A percentile compares a stretch with the other conserved stretches of the same genome.
Evolutionary conservation across 352 stramenopile genomes (phyloP).

Genomic region (Phytophthora brassicae): DNA sequence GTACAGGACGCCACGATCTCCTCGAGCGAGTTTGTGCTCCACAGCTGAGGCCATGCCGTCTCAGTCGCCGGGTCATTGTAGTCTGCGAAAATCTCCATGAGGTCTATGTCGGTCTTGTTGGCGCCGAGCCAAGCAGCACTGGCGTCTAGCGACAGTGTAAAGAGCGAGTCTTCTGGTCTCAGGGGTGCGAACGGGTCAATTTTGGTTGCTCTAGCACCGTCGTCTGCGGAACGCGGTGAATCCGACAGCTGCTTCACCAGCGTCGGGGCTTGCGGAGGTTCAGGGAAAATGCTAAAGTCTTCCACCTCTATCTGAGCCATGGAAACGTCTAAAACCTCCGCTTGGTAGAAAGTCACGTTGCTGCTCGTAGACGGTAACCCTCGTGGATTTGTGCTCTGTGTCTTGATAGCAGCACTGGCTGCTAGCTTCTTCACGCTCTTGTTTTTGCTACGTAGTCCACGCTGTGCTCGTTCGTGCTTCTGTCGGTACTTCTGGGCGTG

Average conservation of each 20-base stretch:
- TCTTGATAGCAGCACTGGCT: background rate
- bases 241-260: conserved; percentile 31
- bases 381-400: conserved; percentile 1
- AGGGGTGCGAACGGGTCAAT: conserved; percentile 30
- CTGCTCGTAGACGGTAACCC: background rate
- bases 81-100: conserved; percentile 52
- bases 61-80: conserved; percentile 42
- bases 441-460: conserved; percentile 46
- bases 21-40: conserved; percentile 58
- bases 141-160: conserved; percentile 20
- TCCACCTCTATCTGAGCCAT: conserved; percentile 8
- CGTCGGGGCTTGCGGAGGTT: conserved; percentile 3
- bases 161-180: conserved; percentile 26
- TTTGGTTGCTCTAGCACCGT: conserved; percentile 2
- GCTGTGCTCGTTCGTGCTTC: conserved; percentile 64
- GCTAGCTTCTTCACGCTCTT: conserved; percentile 24
- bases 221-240: conserved; percentile 41
- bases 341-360: background rate
- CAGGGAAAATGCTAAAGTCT: conserved; percentile 15
- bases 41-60: conserved; percentile 37
- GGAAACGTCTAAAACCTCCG: background rate
- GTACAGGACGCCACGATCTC: conserved; percentile 30
- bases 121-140: conserved; percentile 16
- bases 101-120: conserved; percentile 19
- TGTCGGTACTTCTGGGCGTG: conserved; percentile 81